Base-by-base conservation (phyloP, 495 filamentous ascomycete genomes). In the Chaetomium tenue region DNA sequence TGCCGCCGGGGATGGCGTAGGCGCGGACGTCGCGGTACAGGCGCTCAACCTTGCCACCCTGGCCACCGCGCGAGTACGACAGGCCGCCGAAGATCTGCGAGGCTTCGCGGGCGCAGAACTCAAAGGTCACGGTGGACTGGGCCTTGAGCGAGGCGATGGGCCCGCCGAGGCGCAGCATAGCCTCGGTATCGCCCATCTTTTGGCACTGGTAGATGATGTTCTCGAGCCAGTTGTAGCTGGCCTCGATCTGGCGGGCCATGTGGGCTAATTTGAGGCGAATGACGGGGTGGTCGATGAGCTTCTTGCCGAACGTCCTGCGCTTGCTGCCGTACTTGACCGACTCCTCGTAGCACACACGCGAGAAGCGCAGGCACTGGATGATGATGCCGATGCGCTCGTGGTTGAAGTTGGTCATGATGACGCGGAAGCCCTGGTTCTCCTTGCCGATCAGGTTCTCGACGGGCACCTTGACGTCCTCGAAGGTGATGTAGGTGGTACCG, bases 361-460 rank as follows among this genome's bases (percentile, higher is more conserved):
- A 87, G 86, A 98, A 98, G 63, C 94, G 93, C 60, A 94, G 74
- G 67, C 88, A 96, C 78, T 98, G 94, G 81, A 98, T 98, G 77
- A 97, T 92, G 76, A 98, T 98, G 54, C 94, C 94, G 66, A 98
- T 91, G 58, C 94, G 89, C 79, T 98, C 94, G 83, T 98, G 94
- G 84, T 98, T 98, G 83, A 98, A 98, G 83, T 98, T 98, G 63
- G 92, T 95, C 92, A 97, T 95, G 80, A 95, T 90, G 60, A 92
- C 92, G 78, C 93, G 92, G 85, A 98, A 98, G n/a, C 94, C 94
- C 71, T 95, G 89, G 83, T 98, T 96, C 81, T 96, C 90, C 79
- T 96, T 97, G 78, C 94, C 93, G 66, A 98, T 88, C 67, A 98
- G 76, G 81, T 98, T 98, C 82, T 95, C 94, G 18, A 98, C 94